Evolutionary conservation across 768 basidiomycete species (phyloP), one percentile per base, ranked within the genome.

Genomic region (Rickenella mellea): DNA sequence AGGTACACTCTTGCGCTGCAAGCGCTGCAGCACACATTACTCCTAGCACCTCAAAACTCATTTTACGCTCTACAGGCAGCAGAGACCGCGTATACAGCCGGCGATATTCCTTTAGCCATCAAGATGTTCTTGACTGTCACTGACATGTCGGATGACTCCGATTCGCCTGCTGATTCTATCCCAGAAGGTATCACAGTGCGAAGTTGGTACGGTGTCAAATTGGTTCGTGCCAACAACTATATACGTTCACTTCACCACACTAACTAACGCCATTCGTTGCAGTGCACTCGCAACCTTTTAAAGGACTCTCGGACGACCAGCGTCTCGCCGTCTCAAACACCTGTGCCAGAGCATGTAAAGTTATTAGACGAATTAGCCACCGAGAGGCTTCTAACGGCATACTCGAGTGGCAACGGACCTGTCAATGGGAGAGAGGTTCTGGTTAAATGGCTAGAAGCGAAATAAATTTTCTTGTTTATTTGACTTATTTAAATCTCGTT

Each of bases 31-130:
- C 90, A 96, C 61, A 82, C 76, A 5, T 70, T 93, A 32, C 67
- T 91, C 24, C 73, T 96, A 24, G 74, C 80, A 2, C 88, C 91
- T 0, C 87, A 92, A 49, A 93, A 91, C 52, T 83, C 87, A 0
- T 85, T 89, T 53, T 80, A 84, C 28, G 72, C 79, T 44, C 71
- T 92, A n/a, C 82, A 83, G 49, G 81, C 79, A 38, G 91, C 89
- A 0, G 91, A 96, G 60, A 90, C 84, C 7, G 88, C 87, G 0
- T 91, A 86, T 55, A 86, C 87, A 0, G 69, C 78, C 0, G 75
- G 72, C 2, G 88, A 92, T 56, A 54, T 87, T 17, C 73, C 83
- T 0, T 66, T 90, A 6, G 78, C 90, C 2, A 65, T 89, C 41
- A 85, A 86, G 59, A 79, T 77, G 67, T 91, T 79, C 65, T 73